phyloP scores from a whole-genome alignment of 345 rosid species.

The Xanthoceras sorbifolium region DNA sequence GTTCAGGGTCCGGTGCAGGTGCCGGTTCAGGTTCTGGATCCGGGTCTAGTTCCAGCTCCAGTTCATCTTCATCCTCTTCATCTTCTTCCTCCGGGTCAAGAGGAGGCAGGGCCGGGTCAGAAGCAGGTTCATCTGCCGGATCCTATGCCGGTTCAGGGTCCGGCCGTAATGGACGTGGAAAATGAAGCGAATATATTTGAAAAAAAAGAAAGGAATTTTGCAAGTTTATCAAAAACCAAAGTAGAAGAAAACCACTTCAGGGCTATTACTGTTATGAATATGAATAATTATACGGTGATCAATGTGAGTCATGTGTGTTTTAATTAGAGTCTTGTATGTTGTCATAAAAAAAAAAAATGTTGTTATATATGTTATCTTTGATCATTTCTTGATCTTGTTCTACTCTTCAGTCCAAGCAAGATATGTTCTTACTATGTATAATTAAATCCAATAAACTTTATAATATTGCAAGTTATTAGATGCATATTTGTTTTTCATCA shows the following conservation, averaged over 20 bases:
- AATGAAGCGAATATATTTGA: neutral
- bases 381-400: neutral
- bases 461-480: too few species aligned
- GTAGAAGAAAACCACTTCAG: neutral
- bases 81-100: conserved; percentile 48
- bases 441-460: too few species aligned
- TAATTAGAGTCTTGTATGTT: neutral
- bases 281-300: neutral
- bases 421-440: too few species aligned
- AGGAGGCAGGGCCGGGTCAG: conserved; percentile 61
- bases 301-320: neutral
- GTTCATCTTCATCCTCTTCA: conserved; percentile 39
- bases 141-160: conserved; percentile 68
- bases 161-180: conserved; percentile 24
- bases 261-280: neutral
- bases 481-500: too few species aligned
- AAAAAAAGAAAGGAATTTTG: neutral
- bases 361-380: too few species aligned
- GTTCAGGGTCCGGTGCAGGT: conserved; percentile 65
- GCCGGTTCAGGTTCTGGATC: conserved; percentile 64
- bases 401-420: neutral
- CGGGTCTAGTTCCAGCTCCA: conserved; percentile 54
- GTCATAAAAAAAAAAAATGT: neutral
- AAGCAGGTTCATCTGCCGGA: conserved; percentile 73
- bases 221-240: neutral